These are phyloP conservation scores for Irpex lacteus DNA, from an alignment of 1,284 basidiomycete genomes.

Conservation along the genomic window DNA sequence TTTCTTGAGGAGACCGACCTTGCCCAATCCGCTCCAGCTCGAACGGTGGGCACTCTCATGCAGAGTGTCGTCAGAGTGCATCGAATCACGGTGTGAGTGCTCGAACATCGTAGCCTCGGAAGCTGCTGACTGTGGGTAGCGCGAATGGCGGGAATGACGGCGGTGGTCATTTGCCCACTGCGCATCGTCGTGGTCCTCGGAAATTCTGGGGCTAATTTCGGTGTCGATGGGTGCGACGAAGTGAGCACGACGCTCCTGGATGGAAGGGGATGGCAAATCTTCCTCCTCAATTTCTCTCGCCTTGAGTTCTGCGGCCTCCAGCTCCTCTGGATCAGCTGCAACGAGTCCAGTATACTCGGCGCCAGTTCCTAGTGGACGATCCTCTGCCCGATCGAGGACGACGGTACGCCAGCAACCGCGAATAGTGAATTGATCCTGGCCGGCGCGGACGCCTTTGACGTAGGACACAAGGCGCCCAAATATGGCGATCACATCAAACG, in stretches of 20 bases:
- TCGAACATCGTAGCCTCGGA: conserved; percentile 59
- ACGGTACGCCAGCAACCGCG: conserved; percentile 54
- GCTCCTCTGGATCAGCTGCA: conserved; percentile 53
- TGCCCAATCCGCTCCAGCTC: conserved; percentile 17
- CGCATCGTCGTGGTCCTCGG: conserved; percentile 36
- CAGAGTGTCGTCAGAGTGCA: conserved; percentile 68
- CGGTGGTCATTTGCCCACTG: conserved; percentile 37
- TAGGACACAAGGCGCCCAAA: conserved; percentile 49
- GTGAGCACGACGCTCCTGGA: conserved; percentile 16
- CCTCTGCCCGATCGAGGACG: conserved; percentile 46
- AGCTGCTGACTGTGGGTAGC: conserved; percentile 36
- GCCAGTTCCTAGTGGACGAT: conserved; percentile 14
- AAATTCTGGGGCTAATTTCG: conserved; percentile 28
- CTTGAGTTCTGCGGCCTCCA: conserved; percentile 39
- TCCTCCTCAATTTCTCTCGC: conserved; percentile 22
- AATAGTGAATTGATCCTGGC: conserved; percentile 42
- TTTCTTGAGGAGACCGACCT: conserved; percentile 32
- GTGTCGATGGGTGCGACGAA: conserved; percentile 26
- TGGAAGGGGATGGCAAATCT: conserved; percentile 13
- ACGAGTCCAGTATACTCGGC: conserved; percentile 53
- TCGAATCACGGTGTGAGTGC: conserved; percentile 37
- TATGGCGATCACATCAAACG: conserved; percentile 51
- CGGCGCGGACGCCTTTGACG: conserved; percentile 31
- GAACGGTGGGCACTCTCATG: conserved; percentile 36
- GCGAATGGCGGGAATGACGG: conserved; percentile 31